Evolutionary conservation across 1,284 basidiomycete species (phyloP), one percentile per base, ranked within the genome.

Genomic region (Ustilago hordei): DNA sequence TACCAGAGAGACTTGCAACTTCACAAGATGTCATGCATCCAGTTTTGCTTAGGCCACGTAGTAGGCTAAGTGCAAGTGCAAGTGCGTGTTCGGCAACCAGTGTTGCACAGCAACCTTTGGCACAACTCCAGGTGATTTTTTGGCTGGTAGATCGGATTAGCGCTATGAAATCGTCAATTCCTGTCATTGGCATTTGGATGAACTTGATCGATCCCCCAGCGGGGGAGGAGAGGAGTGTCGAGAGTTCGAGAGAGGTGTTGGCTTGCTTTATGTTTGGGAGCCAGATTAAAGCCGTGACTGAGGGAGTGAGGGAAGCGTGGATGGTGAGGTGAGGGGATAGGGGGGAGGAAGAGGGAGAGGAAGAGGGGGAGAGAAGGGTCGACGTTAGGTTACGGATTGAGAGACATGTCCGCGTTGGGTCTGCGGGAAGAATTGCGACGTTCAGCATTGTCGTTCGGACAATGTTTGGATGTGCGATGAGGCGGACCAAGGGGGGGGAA

Each of bases 11-110:
- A 0, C 72, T 68, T 0, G 58, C 39, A 6, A 58, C 60, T 2
- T 43, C 41, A 13, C 13, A 13, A 4, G 13, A 7, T 5, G 39
- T n/a, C 3, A 36, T 5, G 3, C 56, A 35, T 28, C 23, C 23
- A 8, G 54, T 32, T 13, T 12, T 4, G 8, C 35, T 31, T 4
- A 64, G 34, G 0, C 52, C 38, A 0, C 81, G 63, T 1, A 80
- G 55, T 5, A 80, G 35, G 0, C 43, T 36, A 6, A 84, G 59
- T 12, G 23, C 12, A 31, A 84, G 39, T 1, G 72, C 45, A 0
- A 84, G 43, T 1, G 75, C 78, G 52, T 84, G 82, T 43, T 84
- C 82, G 3, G 80, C 81, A 1, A 80, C 79, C 1, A 67, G 72
- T 0, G 52, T 34, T 5, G 69, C 65, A 53, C 65, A 82, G n/a